Conservation (phyloP, 257 asterid species). For the Cruciata laevipes region DNA sequence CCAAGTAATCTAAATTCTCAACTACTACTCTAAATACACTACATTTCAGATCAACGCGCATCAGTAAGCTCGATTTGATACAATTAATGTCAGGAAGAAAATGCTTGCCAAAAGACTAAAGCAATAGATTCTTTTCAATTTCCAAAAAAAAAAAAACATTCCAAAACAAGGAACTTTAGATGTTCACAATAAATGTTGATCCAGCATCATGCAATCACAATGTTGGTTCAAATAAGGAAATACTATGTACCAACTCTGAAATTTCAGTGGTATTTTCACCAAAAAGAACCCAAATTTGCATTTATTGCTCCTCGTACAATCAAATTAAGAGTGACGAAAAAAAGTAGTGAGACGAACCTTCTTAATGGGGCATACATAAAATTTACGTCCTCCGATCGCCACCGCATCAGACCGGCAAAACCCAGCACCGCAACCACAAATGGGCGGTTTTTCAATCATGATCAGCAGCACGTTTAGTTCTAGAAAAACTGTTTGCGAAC, state of each 20-base stretch:
- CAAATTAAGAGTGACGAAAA: not conserved
- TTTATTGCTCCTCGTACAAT: not conserved
- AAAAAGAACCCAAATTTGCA: not conserved
- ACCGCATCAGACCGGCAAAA: constrained; percentile 33
- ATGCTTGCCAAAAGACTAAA: not conserved
- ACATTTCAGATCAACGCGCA: not conserved
- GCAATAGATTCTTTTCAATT: not conserved
- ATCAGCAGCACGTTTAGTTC: constrained; percentile 19
- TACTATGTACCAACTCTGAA: not conserved
- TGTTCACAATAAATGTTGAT: too few species aligned
- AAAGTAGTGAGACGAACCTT: constrained; percentile 27
- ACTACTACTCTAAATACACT: not conserved
- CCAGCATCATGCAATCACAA: too few species aligned
- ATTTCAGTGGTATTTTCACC: not conserved
- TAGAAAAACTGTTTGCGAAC: constrained; percentile 37
- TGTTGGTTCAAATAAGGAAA: not conserved
- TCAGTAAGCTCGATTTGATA: too few species aligned
- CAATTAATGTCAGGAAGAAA: too few species aligned
- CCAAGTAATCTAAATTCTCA: not conserved
- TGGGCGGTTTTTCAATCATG: constrained; percentile 26
- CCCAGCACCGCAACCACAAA: constrained; percentile 50
- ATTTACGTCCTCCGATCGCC: constrained; percentile 21
- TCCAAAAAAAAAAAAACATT: too few species aligned
- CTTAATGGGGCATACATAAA: constrained; percentile 36
- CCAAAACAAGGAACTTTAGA: too few species aligned